Conservation (phyloP, 192 early-diverging fungal species). For the Rhizophagus sp. region DNA sequence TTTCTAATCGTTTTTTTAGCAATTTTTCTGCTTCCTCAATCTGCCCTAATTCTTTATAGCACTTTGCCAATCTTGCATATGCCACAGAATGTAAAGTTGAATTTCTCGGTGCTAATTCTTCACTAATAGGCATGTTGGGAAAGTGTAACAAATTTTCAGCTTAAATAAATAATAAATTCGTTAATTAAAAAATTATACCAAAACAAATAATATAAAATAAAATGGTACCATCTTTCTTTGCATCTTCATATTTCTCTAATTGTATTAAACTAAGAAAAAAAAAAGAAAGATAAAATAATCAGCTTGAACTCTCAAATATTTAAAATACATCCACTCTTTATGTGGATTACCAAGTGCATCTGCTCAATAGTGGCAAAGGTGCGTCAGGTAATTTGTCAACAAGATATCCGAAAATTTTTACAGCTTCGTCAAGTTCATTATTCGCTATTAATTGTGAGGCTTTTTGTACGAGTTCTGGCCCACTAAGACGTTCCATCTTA, state of each 20-base stretch:
- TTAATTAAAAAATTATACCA: neutral
- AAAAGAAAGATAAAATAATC: neutral
- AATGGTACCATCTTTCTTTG: slow-evolving; percentile 18
- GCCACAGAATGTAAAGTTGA: slow-evolving; percentile 24
- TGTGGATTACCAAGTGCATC: slow-evolving; percentile 21
- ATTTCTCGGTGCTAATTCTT: slow-evolving; percentile 13
- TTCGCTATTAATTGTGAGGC: neutral
- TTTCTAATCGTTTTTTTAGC: neutral
- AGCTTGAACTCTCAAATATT: neutral
- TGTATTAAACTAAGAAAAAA: slow-evolving; percentile 17
- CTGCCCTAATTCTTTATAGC: slow-evolving; percentile 28
- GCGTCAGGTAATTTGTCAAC: slow-evolving; percentile 22
- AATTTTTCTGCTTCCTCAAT: slow-evolving; percentile 18
- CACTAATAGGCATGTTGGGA: slow-evolving; percentile 7
- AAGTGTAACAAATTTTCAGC: slow-evolving; percentile 3
- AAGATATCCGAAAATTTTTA: slow-evolving; percentile 10
- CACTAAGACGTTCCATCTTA: slow-evolving; percentile 15
- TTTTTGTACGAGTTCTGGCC: slow-evolving; percentile 13
- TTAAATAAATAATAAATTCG: neutral
- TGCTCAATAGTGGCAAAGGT: slow-evolving; percentile 19
- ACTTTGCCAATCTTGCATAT: slow-evolving; percentile 21
- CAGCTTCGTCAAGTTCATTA: slow-evolving; percentile 25
- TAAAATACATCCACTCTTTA: neutral
- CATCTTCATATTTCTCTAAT: slow-evolving; percentile 11
- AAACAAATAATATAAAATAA: neutral